Evolutionary conservation across 148 eudicot genomes (phyloP).

Genomic region (Dysphania ambrosioides): DNA sequence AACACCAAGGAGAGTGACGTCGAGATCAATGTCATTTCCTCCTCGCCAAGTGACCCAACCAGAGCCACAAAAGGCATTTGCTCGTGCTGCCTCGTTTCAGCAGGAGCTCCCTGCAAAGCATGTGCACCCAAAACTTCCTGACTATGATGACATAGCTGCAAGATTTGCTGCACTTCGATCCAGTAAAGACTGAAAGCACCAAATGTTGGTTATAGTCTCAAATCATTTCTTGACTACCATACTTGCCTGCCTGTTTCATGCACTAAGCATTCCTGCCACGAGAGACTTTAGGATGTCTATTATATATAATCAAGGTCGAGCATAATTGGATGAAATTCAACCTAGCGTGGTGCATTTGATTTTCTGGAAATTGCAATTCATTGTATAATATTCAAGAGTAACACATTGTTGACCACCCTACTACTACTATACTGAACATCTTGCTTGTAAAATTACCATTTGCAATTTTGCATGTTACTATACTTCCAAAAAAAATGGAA

Average conservation of each 20-base stretch:
- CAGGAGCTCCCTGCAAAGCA: conserved; percentile 68
- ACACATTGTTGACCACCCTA: conserved; percentile 10
- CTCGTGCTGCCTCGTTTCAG: conserved; percentile 78
- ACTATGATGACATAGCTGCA: conserved; percentile 93
- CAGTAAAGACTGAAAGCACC: conserved; percentile 30
- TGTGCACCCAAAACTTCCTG: conserved; percentile 94
- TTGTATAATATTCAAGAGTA: conserved; percentile 14
- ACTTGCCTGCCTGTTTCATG: conserved; percentile 3
- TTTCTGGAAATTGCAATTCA: conserved; percentile 6
- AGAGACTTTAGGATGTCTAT: conserved; percentile 5
- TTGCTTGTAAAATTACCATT: conserved; percentile 15
- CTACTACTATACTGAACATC: conserved; percentile 6
- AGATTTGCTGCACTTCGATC: conserved; percentile 77
- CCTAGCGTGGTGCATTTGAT: conserved; percentile 1
- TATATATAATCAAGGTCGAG: conserved; percentile 9
- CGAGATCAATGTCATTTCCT: conserved; percentile 77
- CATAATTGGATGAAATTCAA: conserved; percentile 4
- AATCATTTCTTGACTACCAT: background rate
- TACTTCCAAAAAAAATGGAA: background rate
- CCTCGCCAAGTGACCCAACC: conserved; percentile 38
- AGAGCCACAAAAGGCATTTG: conserved; percentile 49
- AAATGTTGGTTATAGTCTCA: conserved; percentile 19
- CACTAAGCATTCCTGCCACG: conserved; percentile 9
- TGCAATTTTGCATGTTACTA: conserved; percentile 20
- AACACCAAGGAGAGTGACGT: conserved; percentile 33